Percentiles rank a stretch among this genome's conserved stretches.
Evolutionary conservation across 73 alveolate species (phyloP).

Genomic region (Tetrahymena malaccensis): DNA sequence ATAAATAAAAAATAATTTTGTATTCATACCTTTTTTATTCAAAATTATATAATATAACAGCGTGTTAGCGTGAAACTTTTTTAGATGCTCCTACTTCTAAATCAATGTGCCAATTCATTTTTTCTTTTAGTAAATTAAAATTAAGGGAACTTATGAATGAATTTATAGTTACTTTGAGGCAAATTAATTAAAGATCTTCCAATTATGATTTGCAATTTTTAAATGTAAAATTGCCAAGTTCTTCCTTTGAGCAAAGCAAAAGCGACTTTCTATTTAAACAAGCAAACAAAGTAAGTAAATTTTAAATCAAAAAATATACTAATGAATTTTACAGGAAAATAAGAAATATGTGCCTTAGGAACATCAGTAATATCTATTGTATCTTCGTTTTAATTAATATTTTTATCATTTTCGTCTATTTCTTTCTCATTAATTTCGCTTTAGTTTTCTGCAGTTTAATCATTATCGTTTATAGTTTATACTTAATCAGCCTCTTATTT

Average conservation of each 20-base stretch:
- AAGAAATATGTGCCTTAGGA: neutral
- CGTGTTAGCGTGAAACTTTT: conserved; percentile 33
- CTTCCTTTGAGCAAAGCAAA: conserved; percentile 39
- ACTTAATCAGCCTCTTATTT: neutral
- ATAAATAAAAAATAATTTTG: too few relatives aligned
- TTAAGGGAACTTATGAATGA: too few relatives aligned
- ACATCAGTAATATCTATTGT: neutral
- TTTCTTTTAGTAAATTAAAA: too few relatives aligned
- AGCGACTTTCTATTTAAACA: neutral
- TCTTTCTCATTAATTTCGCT: neutral
- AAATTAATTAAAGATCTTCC: conserved; percentile 9
- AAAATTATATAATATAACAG: conserved; percentile 5
- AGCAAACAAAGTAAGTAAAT: too few relatives aligned
- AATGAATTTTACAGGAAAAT: neutral
- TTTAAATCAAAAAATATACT: neutral
- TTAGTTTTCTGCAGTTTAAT: neutral
- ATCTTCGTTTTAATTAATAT: neutral
- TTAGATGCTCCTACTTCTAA: conserved; percentile 13
- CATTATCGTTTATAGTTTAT: neutral
- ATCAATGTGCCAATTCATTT: conserved; percentile 32
- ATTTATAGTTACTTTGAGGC: neutral
- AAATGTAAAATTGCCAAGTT: conserved; percentile 6
- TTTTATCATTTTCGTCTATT: neutral
- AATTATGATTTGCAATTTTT: conserved; percentile 24
- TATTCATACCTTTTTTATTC: conserved; percentile 4